A percentile compares a stretch with the other conserved stretches of the same genome.
phyloP scores from a whole-genome alignment of 805 yeast species.

The Ogataea sp. region DNA sequence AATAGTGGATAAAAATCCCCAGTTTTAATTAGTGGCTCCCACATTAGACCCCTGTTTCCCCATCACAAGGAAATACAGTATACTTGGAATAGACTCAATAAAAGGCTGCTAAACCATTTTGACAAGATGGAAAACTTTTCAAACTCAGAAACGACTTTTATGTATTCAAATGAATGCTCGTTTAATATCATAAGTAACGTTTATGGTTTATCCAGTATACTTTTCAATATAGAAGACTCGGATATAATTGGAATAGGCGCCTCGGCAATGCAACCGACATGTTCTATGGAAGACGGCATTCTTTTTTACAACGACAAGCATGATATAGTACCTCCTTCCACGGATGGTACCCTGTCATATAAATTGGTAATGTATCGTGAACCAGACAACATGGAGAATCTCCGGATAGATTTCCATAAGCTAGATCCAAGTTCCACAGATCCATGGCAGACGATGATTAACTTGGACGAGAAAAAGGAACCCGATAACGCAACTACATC shows the following conservation, averaged over 20 bases:
- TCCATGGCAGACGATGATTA: not conserved
- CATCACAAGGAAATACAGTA: no score
- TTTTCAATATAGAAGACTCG: conserved; percentile 7
- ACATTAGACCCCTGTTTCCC: no score
- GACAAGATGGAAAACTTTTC: no score
- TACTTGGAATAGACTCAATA: no score
- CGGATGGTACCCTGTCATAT: not conserved
- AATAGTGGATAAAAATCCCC: no score
- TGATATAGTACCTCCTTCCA: conserved; percentile 4
- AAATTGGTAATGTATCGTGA: not conserved
- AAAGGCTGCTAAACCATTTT: no score
- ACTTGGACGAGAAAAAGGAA: not conserved
- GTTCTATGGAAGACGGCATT: conserved; percentile 5
- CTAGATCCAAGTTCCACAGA: not conserved
- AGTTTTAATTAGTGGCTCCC: no score
- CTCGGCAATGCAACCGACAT: conserved; percentile 2
- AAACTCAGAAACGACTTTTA: conserved; percentile 3
- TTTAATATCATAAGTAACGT: conserved; percentile 6
- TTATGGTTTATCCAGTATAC: conserved; percentile 8
- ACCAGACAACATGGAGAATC: not conserved
- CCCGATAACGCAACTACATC: no score
- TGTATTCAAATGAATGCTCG: conserved; percentile 8
- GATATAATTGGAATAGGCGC: conserved; percentile 11
- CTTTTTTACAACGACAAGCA: conserved; percentile 8
- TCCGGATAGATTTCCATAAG: not conserved